phyloP scores from a whole-genome alignment of 192 early-diverging fungal species.

The Coemansia sp. region DNA sequence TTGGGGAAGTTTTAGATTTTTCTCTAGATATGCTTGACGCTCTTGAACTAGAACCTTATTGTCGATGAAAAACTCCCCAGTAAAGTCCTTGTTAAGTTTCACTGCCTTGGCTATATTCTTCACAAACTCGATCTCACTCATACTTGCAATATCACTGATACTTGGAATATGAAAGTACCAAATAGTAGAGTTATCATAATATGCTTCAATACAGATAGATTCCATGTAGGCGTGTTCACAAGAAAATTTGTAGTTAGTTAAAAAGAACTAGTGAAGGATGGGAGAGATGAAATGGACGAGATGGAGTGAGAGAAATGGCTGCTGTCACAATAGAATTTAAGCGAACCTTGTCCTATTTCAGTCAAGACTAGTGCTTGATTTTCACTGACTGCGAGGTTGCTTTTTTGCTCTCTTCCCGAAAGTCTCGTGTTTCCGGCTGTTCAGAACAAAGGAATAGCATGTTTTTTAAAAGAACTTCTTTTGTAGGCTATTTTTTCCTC shows the following conservation, averaged over 20 bases:
- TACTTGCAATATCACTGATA: background rate
- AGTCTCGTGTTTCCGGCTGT: no score
- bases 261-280: background rate
- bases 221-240: background rate
- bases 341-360: no score
- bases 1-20: background rate
- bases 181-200: background rate
- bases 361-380: no score
- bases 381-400: no score
- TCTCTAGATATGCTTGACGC: background rate
- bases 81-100: no score
- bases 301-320: no score
- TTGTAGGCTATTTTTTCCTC: no score
- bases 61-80: background rate
- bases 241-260: no score
- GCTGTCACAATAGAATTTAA: no score
- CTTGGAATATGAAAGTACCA: background rate
- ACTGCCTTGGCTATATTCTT: background rate
- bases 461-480: no score
- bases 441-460: no score
- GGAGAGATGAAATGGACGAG: background rate
- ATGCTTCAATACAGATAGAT: background rate
- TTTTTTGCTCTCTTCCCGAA: no score
- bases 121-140: background rate
- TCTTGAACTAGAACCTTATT: background rate